Evolutionary conservation across 768 basidiomycete genomes (phyloP).

Genomic region (Hemileccinum impolitum): DNA sequence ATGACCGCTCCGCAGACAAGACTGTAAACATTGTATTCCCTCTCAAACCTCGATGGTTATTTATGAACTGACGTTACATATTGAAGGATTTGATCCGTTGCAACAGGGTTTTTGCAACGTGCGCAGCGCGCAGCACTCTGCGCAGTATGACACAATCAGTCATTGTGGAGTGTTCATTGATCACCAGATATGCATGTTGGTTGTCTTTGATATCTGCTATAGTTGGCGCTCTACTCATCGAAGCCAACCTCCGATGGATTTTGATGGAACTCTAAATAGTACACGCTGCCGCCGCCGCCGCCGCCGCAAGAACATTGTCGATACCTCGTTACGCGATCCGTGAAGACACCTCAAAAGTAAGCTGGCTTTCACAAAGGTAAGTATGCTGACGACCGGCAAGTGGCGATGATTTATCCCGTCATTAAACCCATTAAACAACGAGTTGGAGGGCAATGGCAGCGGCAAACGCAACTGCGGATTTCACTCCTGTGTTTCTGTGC

Average conservation of each 20-base stretch:
- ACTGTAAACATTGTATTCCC: too few relatives aligned
- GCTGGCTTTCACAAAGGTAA: not conserved
- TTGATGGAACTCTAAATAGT: not conserved
- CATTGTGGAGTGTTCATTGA: not conserved
- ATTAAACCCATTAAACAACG: too few relatives aligned
- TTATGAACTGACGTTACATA: not conserved
- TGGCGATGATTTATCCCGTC: too few relatives aligned
- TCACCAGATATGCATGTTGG: not conserved
- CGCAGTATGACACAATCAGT: not conserved
- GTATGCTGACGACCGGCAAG: too few relatives aligned
- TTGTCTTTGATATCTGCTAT: not conserved
- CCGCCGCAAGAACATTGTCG: too few relatives aligned
- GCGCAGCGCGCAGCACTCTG: slow-evolving; percentile 10
- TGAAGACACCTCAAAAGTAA: not conserved
- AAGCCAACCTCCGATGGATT: not conserved
- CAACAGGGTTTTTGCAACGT: not conserved
- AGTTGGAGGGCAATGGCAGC: too few relatives aligned
- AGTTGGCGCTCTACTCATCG: not conserved
- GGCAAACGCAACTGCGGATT: slow-evolving; percentile 8
- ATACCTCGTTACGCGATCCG: too few relatives aligned
- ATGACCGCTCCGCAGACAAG: too few relatives aligned
- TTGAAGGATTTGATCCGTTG: too few relatives aligned
- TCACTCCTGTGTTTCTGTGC: not conserved
- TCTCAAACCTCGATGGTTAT: not conserved
- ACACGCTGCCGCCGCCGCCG: too few relatives aligned